Base-by-base conservation (phyloP, 2,329 filamentous ascomycete species). In the Bipolaris sorokiniana region DNA sequence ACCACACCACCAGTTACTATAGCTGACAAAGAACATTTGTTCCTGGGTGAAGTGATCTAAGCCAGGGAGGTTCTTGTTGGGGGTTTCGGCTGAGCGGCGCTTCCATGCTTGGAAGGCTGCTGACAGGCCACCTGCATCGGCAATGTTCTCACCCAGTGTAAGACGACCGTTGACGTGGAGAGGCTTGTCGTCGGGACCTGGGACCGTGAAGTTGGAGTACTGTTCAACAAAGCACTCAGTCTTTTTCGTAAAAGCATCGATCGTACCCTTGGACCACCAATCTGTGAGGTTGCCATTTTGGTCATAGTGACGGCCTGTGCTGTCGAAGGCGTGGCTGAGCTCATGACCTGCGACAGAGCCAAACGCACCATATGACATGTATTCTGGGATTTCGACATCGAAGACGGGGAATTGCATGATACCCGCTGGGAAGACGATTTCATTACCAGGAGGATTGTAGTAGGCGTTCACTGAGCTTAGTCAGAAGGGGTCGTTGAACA, bases 91-190 rank as follows among this genome's bases (percentile, higher is more conserved):
- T 31, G 85, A 82, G 10, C 82, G 81, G 61, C 82, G 83, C 70
- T 86, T 83, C 88, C 88, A 91, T 0, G 88, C 87, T 22, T 82
- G 78, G 68, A 85, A 90, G 0, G 87, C 81, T 0, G 87, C 84
- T 7, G 82, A 80, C 0, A 91, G 70, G 13, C 88, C 89, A 15
- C 88, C 88, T 0, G 88, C 86, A 71, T 91, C 89, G 1, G 88
- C 88, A 67, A 91, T 88, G 68, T 90, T 90, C 76, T 91, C 89
- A 18, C 84, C 86, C 1, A 90, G 76, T 0, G 88, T 90, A 13
- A 86, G 77, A 22, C 78, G 78, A 9, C 88, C 88, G 56, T 89
- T 86, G 53, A 90, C 83, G 58, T 87, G 83, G 0, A 88, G 77
- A 3, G 81, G 78, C 59, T 85, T 82, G 1, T 80, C 84, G 36